These are phyloP conservation scores for Ascoidea rubescens DNA, from an alignment of 805 yeast genomes.

Conservation along the genomic window DNA sequence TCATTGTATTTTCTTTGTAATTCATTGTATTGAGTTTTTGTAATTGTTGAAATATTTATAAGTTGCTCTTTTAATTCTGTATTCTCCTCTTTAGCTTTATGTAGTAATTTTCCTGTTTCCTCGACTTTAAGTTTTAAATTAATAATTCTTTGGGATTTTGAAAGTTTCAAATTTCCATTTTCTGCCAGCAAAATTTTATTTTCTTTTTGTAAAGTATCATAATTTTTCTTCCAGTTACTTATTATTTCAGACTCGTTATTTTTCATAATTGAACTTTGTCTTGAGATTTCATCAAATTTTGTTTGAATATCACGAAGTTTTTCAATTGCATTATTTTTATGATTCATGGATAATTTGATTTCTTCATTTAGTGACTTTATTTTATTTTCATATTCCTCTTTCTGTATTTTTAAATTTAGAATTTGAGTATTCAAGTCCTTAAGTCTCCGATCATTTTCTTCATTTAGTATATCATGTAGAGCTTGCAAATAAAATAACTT, in stretches of 20 bases:
- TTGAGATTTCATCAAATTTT: too few relatives aligned
- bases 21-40: neutral
- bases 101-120: neutral
- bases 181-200: neutral
- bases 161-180: neutral
- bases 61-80: neutral
- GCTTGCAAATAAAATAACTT: too few relatives aligned
- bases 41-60: neutral
- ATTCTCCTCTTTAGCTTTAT: neutral
- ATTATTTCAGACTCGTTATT: neutral
- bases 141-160: too few relatives aligned
- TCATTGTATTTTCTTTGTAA: neutral
- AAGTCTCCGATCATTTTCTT: neutral
- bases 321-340: too few relatives aligned
- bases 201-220: neutral
- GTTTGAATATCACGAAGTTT: too few relatives aligned
- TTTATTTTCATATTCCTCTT: too few relatives aligned
- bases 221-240: too few relatives aligned
- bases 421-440: too few relatives aligned
- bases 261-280: neutral
- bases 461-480: neutral
- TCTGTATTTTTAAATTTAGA: too few relatives aligned
- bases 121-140: too few relatives aligned
- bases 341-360: too few relatives aligned
- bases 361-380: too few relatives aligned